These are phyloP conservation scores for Cubamyces lactineus DNA, from an alignment of 768 basidiomycete genomes.

Conservation along the genomic window DNA sequence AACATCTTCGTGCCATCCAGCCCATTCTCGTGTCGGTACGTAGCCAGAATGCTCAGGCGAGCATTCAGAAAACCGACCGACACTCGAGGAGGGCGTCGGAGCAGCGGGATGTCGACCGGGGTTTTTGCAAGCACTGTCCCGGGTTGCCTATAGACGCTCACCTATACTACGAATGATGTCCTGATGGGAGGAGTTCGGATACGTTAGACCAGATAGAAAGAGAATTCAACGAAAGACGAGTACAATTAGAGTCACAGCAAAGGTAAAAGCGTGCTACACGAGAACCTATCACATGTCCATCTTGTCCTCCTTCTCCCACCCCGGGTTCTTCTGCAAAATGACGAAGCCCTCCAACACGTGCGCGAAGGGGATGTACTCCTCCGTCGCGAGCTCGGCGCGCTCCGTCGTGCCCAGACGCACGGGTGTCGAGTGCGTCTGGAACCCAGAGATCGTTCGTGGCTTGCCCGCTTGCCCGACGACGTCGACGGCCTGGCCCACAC, in stretches of 20 bases:
- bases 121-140: no score
- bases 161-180: no score
- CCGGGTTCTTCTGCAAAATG: slow-evolving; percentile 89
- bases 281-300: slow-evolving; percentile 52
- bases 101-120: no score
- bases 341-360: slow-evolving; percentile 93
- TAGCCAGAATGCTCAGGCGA: no score
- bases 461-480: slow-evolving; percentile 98
- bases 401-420: slow-evolving; percentile 95
- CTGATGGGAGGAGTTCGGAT: no score
- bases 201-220: not conserved
- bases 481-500: slow-evolving; percentile 96
- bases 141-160: no score
- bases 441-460: slow-evolving; percentile 93
- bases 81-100: no score
- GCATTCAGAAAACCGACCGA: no score
- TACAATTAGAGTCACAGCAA: slow-evolving; percentile 24
- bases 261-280: slow-evolving; percentile 24
- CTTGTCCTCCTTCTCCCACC: slow-evolving; percentile 84
- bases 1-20: no score
- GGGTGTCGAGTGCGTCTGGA: slow-evolving; percentile 98
- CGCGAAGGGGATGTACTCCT: slow-evolving; percentile 92
- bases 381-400: slow-evolving; percentile 93
- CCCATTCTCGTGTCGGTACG: no score
- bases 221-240: not conserved